phyloP scores from a whole-genome alignment of 2,329 filamentous ascomycete species.

The Geosmithia morbida region DNA sequence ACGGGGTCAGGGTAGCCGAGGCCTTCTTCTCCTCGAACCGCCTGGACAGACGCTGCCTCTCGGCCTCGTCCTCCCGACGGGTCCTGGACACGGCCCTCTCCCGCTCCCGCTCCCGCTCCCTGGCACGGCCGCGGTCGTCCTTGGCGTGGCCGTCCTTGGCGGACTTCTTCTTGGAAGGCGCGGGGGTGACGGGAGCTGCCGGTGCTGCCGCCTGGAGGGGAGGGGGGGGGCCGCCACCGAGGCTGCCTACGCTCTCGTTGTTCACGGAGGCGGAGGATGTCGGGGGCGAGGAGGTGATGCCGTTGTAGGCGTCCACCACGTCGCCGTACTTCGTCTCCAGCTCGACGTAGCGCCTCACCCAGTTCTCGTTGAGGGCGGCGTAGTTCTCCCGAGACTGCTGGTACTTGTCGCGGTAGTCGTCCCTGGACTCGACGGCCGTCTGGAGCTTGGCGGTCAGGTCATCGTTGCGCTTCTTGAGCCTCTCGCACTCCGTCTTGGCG shows the following conservation, averaged over 20 bases:
- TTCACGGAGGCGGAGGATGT: constrained; percentile 3
- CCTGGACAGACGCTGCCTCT: constrained; percentile 20
- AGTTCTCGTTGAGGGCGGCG: constrained; percentile 1
- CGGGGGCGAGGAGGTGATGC: constrained; percentile 4
- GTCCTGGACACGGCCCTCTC: constrained; percentile 4
- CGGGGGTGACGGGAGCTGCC: constrained; percentile 4
- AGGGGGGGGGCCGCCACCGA: constrained; percentile 5
- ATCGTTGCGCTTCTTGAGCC: constrained; percentile 14
- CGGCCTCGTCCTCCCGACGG: constrained; percentile 10
- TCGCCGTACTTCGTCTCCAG: constrained; percentile 1
- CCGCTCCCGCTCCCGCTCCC: constrained; percentile 1
- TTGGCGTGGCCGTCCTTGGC: constrained; percentile 11
- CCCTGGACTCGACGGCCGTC: not conserved
- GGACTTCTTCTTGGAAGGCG: constrained; percentile 6
- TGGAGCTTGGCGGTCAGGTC: constrained; percentile 3
- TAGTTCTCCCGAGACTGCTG: constrained; percentile 1
- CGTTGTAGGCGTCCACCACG: constrained; percentile 5
- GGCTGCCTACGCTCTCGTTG: constrained; percentile 5
- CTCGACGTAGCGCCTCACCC: not conserved
- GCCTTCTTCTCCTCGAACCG: constrained; percentile 16
- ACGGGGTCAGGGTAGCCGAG: no score
- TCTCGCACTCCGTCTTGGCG: constrained; percentile 12
- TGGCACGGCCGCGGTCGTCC: constrained; percentile 9
- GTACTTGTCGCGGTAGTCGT: not conserved
- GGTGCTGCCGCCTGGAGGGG: constrained; percentile 3